Conservation (phyloP, 2,329 filamentous ascomycete species). For the Monascus ruber region DNA sequence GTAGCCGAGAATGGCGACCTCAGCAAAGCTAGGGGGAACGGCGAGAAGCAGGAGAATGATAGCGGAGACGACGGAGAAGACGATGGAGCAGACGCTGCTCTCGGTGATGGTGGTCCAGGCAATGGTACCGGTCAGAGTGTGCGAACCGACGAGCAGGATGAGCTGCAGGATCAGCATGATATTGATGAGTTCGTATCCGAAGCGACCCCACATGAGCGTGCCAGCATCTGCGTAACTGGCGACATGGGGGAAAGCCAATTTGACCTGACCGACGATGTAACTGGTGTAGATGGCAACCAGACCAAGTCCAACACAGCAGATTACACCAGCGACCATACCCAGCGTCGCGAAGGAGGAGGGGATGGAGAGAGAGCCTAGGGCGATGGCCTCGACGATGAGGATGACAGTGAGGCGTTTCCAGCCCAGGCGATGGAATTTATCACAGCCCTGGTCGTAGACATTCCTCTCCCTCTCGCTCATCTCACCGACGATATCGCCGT, state of each 20-base stretch:
- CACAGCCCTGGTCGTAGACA: constrained; percentile 10
- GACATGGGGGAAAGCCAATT: constrained; percentile 26
- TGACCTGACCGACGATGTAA: constrained; percentile 30
- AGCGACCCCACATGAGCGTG: constrained; percentile 29
- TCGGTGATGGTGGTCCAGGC: constrained; percentile 33
- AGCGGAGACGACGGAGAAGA: constrained; percentile 34
- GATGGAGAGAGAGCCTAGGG: constrained; percentile 36
- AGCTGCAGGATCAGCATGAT: constrained; percentile 34
- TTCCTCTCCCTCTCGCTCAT: constrained; percentile 11
- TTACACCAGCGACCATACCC: constrained; percentile 36
- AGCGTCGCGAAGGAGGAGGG: constrained; percentile 36
- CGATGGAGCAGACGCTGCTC: constrained; percentile 28
- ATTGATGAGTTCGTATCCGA: constrained; percentile 32
- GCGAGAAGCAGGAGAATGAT: constrained; percentile 21
- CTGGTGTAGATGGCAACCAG: constrained; percentile 33
- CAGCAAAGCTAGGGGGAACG: constrained; percentile 25
- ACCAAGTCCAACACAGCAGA: constrained; percentile 30
- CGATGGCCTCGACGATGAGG: constrained; percentile 41
- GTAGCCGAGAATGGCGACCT: constrained; percentile 28
- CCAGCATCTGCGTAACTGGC: constrained; percentile 36
- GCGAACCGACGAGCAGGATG: constrained; percentile 33
- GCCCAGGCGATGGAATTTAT: constrained; percentile 24
- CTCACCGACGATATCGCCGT: constrained; percentile 10
- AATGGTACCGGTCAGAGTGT: constrained; percentile 36
- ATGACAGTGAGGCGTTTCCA: constrained; percentile 42